Percentiles rank a stretch among this genome's conserved stretches.
These are phyloP conservation scores for Nigrospora osmanthi DNA, from an alignment of 2,329 filamentous ascomycete species.

Conservation along the genomic window DNA sequence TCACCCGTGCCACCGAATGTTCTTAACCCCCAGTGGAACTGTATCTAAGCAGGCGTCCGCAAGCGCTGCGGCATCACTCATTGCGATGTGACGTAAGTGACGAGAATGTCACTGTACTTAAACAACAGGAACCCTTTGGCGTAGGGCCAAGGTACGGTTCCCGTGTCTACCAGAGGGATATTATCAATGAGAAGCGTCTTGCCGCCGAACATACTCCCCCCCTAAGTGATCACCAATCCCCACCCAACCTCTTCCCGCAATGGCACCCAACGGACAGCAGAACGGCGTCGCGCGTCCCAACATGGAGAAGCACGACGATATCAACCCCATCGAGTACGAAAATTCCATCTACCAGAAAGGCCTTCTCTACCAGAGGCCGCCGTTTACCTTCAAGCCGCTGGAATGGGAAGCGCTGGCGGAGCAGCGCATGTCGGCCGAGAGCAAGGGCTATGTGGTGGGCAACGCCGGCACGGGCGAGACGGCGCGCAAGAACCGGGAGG, in stretches of 20 bases:
- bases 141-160: too few species aligned
- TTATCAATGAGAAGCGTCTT: too few species aligned
- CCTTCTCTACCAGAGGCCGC: conserved; percentile 13
- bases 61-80: too few species aligned
- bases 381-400: conserved; percentile 16
- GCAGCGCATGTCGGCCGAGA: conserved; percentile 15
- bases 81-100: too few species aligned
- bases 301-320: conserved; percentile 6
- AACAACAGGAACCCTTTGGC: too few species aligned
- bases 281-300: neutral
- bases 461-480: conserved; percentile 16
- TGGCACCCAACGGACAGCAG: neutral
- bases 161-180: too few species aligned
- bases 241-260: neutral
- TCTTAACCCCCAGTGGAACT: too few species aligned
- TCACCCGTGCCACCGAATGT: too few species aligned
- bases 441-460: conserved; percentile 14
- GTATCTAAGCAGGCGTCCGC: too few species aligned
- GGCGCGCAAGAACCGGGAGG: conserved; percentile 13
- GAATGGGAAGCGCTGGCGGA: conserved; percentile 16
- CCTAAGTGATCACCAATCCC: neutral
- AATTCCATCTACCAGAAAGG: conserved; percentile 12
- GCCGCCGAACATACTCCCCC: too few species aligned
- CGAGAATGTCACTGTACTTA: too few species aligned
- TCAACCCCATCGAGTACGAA: conserved; percentile 12